Percentiles rank a stretch among this genome's conserved stretches.
Conservation (phyloP, 148 eudicot species). For the Rheum nobile region DNA sequence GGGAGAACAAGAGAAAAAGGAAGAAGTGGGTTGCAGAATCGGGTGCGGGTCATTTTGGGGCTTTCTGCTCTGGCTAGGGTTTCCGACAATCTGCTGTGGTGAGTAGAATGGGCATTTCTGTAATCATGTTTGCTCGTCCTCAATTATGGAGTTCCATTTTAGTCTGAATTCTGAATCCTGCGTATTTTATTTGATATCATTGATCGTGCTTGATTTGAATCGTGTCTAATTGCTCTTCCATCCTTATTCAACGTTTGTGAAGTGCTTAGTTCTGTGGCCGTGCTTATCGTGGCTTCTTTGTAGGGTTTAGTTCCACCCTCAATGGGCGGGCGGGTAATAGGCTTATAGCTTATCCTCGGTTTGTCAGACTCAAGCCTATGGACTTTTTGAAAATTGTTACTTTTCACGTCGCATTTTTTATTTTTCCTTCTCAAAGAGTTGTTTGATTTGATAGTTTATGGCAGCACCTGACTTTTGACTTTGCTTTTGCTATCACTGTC, state of each 20-base stretch:
- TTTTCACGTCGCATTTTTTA: background rate
- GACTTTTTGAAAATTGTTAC: background rate
- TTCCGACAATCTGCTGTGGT: background rate
- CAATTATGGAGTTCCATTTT: background rate
- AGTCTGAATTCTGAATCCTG: too few species aligned
- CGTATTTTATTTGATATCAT: background rate
- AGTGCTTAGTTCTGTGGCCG: background rate
- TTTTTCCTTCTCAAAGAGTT: background rate
- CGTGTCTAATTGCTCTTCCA: background rate
- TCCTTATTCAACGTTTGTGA: background rate
- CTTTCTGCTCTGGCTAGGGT: conserved; percentile 2
- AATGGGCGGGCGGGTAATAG: background rate
- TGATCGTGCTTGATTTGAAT: background rate
- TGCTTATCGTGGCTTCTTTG: background rate
- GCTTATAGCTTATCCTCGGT: background rate
- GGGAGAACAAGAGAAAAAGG: background rate
- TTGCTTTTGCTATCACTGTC: background rate
- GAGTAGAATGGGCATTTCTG: background rate
- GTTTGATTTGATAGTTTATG: background rate
- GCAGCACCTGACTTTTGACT: background rate
- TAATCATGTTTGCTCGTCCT: background rate
- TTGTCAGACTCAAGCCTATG: background rate
- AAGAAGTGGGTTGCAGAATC: background rate
- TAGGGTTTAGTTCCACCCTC: background rate
- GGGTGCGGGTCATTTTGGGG: background rate